A percentile compares a stretch with the other conserved stretches of the same genome.
phyloP scores from a whole-genome alignment of 1,139 yeast genomes.

The Wickerhamomyces sp. region DNA sequence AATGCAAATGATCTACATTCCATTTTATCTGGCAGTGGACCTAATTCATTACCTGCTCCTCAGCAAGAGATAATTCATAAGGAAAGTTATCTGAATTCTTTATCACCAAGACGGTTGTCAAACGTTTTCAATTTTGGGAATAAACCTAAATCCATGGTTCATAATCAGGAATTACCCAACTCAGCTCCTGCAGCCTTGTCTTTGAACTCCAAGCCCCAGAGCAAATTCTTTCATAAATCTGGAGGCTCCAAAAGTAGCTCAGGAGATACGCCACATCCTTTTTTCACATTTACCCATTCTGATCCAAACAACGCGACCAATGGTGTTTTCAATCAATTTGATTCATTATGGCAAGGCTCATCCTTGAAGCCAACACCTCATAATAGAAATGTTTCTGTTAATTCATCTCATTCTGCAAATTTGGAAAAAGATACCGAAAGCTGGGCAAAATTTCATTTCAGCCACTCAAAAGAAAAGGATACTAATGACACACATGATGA shows the following conservation, averaged over 20 bases:
- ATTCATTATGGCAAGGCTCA: slow-evolving; percentile 7
- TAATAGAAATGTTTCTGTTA: slow-evolving; percentile 12
- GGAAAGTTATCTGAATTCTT: slow-evolving; percentile 10
- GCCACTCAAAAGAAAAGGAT: not conserved
- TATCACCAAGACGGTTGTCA: slow-evolving; percentile 25
- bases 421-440: slow-evolving; percentile 14
- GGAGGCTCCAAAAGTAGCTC: slow-evolving; percentile 3
- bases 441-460: slow-evolving; percentile 13
- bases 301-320: slow-evolving; percentile 2
- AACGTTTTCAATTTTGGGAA: slow-evolving; percentile 22
- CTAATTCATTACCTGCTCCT: not conserved
- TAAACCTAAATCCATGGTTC: slow-evolving; percentile 3
- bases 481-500: not conserved
- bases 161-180: slow-evolving; percentile 2
- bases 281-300: slow-evolving; percentile 1
- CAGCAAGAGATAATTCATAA: slow-evolving; percentile 1
- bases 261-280: not conserved
- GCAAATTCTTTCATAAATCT: slow-evolving; percentile 15
- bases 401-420: slow-evolving; percentile 9
- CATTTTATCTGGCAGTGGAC: slow-evolving; percentile 17
- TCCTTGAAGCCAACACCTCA: slow-evolving; percentile 3
- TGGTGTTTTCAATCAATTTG: slow-evolving; percentile 1
- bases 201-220: slow-evolving; percentile 9
- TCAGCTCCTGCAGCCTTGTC: not conserved
- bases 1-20: slow-evolving; percentile 14